Evolutionary conservation across 2,329 filamentous ascomycete genomes (phyloP).

Genomic region (Plectosphaerella cucumerina): DNA sequence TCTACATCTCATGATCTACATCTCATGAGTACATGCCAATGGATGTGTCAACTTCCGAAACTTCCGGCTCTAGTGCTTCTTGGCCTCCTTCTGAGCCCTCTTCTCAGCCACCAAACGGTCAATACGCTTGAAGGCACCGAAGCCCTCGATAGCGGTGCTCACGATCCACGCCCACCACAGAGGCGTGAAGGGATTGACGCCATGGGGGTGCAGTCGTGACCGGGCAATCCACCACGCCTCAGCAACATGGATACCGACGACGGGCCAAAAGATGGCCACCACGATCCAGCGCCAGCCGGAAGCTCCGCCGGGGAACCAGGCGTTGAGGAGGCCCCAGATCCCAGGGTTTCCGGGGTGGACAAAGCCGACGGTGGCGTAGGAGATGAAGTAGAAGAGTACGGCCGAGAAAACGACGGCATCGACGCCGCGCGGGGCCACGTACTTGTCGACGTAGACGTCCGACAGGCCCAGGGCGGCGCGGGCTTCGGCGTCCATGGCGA

Average conservation of each 20-base stretch:
- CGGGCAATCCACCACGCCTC: constrained; percentile 57
- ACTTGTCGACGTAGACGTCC: constrained; percentile 37
- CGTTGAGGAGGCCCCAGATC: constrained; percentile 45
- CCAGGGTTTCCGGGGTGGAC: constrained; percentile 47
- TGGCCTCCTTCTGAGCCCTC: constrained; percentile 33
- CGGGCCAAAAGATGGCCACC: constrained; percentile 50
- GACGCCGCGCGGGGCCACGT: constrained; percentile 41
- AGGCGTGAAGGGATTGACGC: constrained; percentile 37
- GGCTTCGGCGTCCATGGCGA: constrained; percentile 62
- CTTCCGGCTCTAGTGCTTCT: constrained; percentile 8
- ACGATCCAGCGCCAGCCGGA: constrained; percentile 55
- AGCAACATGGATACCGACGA: constrained; percentile 59
- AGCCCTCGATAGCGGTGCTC: constrained; percentile 51
- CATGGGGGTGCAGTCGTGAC: constrained; percentile 40
- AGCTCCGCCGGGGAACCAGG: constrained; percentile 53
- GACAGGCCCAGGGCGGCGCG: constrained; percentile 57
- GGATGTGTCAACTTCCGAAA: too few relatives aligned
- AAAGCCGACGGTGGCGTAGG: constrained; percentile 41
- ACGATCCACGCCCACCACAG: constrained; percentile 54
- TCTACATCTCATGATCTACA: too few relatives aligned
- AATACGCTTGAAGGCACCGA: constrained; percentile 44
- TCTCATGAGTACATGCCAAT: too few relatives aligned
- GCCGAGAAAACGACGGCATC: constrained; percentile 51
- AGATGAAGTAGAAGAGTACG: constrained; percentile 38
- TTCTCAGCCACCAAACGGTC: constrained; percentile 42